phyloP scores from a whole-genome alignment of 2,329 filamentous ascomycete genomes.

The Corinectria fuckeliana region DNA sequence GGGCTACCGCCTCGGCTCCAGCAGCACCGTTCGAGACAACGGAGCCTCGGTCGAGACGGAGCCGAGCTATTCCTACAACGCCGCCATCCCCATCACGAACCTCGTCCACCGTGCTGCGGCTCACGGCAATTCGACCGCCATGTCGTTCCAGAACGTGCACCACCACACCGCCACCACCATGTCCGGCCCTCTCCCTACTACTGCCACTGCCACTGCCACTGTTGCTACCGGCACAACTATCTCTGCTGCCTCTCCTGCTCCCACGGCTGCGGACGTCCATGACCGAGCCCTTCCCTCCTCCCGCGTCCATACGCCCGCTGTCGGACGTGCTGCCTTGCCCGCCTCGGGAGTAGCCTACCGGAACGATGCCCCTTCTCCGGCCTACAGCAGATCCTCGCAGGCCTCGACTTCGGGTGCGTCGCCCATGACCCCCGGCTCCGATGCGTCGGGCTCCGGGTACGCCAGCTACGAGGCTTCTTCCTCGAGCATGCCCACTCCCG shows the following conservation, averaged over 20 bases:
- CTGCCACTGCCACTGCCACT: background rate
- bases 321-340: slow-evolving; percentile 24
- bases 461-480: slow-evolving; percentile 33
- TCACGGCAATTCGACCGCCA: slow-evolving; percentile 20
- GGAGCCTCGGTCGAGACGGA: too few species aligned
- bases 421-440: slow-evolving; percentile 31
- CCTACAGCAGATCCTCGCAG: slow-evolving; percentile 30
- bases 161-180: background rate
- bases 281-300: slow-evolving; percentile 29
- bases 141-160: slow-evolving; percentile 32
- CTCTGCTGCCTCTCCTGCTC: background rate
- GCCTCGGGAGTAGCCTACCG: slow-evolving; percentile 33
- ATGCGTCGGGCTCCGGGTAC: slow-evolving; percentile 28
- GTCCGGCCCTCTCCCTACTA: background rate
- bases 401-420: slow-evolving; percentile 28
- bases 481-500: slow-evolving; percentile 15
- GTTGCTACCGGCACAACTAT: too few species aligned
- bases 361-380: slow-evolving; percentile 35
- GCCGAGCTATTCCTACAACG: too few species aligned
- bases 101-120: slow-evolving; percentile 25
- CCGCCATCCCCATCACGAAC: too few species aligned
- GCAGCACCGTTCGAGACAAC: too few species aligned
- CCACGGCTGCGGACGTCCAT: slow-evolving; percentile 17
- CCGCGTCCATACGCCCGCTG: slow-evolving; percentile 5
- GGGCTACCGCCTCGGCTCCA: slow-evolving; percentile 36